Evolutionary conservation across 257 asterid genomes (phyloP).

Genomic region (Solanum gracilifrons): DNA sequence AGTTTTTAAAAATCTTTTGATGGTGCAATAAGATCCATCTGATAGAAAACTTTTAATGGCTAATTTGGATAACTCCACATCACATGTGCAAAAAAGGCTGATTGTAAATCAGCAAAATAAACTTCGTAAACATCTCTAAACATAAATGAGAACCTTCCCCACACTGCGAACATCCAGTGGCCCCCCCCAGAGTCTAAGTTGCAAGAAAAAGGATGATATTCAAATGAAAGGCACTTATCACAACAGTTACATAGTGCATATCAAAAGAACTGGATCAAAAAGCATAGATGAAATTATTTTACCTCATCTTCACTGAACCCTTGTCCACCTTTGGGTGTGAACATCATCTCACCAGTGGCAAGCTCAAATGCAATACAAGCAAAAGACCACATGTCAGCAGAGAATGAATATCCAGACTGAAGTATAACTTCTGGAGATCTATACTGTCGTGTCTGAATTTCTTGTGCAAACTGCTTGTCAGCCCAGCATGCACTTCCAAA

Average conservation of each 20-base stretch:
- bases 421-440: conserved; percentile 97
- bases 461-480: conserved; percentile 69
- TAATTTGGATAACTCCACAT: background rate
- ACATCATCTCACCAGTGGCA: conserved; percentile 97
- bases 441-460: conserved; percentile 94
- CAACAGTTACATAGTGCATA: background rate
- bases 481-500: conserved; percentile 99
- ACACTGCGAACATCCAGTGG: background rate
- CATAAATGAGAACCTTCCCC: background rate
- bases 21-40: background rate
- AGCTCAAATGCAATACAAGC: conserved; percentile 97
- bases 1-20: background rate
- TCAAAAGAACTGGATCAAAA: background rate
- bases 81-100: background rate
- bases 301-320: conserved; percentile 98
- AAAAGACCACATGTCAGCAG: conserved; percentile 98
- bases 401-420: conserved; percentile 72
- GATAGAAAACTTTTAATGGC: background rate
- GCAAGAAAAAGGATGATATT: background rate
- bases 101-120: background rate
- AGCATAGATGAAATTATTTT: background rate
- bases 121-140: background rate
- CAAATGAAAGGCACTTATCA: background rate
- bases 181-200: background rate
- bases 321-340: conserved; percentile 84